A percentile compares a stretch with the other conserved stretches of the same genome.
Conservation (phyloP, 2,329 filamentous ascomycete species). For the Apiospora kogelbergensis region DNA sequence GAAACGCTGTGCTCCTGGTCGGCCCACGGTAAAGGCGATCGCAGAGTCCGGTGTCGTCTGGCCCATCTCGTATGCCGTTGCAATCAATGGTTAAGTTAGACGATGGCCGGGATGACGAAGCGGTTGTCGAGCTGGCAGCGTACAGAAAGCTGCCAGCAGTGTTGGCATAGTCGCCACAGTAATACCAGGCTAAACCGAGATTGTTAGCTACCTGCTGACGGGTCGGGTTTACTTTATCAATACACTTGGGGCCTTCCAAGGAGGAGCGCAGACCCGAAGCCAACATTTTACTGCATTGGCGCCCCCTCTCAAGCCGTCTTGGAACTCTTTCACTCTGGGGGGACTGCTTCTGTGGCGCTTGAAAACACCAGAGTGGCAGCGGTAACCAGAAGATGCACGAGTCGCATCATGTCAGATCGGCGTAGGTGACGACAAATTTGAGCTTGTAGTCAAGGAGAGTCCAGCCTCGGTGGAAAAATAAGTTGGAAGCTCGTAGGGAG, state of each 20-base stretch:
- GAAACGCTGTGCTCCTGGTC: conserved; percentile 40
- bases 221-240: background rate
- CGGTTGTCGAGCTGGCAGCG: conserved; percentile 37
- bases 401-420: background rate
- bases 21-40: conserved; percentile 37
- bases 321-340: conserved; percentile 28
- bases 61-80: conserved; percentile 46
- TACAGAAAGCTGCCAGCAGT: conserved; percentile 37
- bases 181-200: conserved; percentile 27
- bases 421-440: background rate
- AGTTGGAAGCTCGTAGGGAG: background rate
- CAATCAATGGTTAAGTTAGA: conserved; percentile 61
- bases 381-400: background rate
- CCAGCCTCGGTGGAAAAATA: background rate
- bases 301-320: conserved; percentile 29
- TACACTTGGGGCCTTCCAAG: conserved; percentile 27
- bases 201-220: background rate
- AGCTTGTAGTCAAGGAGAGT: background rate
- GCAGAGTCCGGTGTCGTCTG: conserved; percentile 43
- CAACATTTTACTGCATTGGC: conserved; percentile 31
- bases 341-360: conserved; percentile 19
- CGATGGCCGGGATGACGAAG: conserved; percentile 32
- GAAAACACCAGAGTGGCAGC: background rate
- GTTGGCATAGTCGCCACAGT: conserved; percentile 43
- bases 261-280: conserved; percentile 33